Conservation (phyloP, 2,329 filamentous ascomycete species). For the Aspergillus tamarii region DNA sequence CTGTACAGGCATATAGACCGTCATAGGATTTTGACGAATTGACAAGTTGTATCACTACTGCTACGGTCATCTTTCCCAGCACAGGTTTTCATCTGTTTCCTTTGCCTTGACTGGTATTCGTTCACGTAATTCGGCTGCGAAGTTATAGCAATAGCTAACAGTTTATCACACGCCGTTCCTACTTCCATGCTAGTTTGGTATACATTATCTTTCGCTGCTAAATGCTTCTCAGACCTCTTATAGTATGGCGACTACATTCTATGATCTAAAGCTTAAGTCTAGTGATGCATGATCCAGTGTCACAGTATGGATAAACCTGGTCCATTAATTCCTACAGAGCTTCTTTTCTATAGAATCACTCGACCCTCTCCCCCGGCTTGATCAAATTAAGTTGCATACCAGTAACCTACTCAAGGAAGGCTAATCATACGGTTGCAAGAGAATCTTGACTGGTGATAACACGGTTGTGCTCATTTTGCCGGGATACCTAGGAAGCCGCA, state of each 20-base stretch:
- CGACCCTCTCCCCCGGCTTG: not conserved
- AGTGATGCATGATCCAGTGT: not conserved
- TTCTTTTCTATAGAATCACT: not conserved
- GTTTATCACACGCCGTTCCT: not conserved
- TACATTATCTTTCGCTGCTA: not conserved
- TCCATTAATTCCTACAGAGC: not conserved
- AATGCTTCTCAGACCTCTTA: not conserved
- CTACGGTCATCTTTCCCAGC: not conserved
- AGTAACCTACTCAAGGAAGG: not conserved
- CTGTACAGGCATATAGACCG: slow-evolving; percentile 47
- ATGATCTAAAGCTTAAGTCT: not conserved
- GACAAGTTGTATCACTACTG: slow-evolving; percentile 44
- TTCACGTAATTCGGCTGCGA: not conserved
- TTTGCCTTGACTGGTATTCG: not conserved
- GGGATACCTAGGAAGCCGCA: not conserved
- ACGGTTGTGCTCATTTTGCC: not conserved
- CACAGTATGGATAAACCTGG: not conserved
- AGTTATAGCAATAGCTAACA: not conserved
- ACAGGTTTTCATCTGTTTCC: not conserved
- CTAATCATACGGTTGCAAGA: not conserved
- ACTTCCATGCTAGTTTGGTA: not conserved
- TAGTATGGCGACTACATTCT: not conserved
- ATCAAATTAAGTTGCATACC: not conserved
- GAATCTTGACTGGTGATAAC: not conserved
- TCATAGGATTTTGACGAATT: slow-evolving; percentile 40